A percentile compares a stretch with the other conserved stretches of the same genome.
Conservation (phyloP, 116 monocot species). For the Cymodocea nodosa region DNA sequence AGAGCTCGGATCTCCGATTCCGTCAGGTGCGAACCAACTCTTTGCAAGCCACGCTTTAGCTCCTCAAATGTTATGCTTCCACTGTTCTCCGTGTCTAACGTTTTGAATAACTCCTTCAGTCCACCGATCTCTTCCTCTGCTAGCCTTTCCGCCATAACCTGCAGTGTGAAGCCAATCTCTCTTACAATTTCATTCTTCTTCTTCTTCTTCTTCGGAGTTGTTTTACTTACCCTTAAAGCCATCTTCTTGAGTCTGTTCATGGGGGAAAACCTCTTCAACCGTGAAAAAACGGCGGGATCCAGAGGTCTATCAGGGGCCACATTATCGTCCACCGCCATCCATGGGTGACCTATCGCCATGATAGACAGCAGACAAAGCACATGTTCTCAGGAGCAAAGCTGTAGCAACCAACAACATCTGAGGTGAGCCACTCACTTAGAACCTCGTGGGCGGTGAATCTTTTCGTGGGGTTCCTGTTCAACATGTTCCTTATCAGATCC, state of each 20-base stretch:
- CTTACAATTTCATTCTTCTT: no score
- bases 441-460: slow-evolving; percentile 84
- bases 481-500: slow-evolving; percentile 86
- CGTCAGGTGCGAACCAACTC: slow-evolving; percentile 59
- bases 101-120: slow-evolving; percentile 75
- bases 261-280: slow-evolving; percentile 75
- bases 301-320: slow-evolving; percentile 63
- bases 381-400: no score
- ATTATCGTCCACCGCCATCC: slow-evolving; percentile 49
- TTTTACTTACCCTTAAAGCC: slow-evolving; percentile 50
- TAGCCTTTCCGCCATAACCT: slow-evolving; percentile 76
- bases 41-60: slow-evolving; percentile 63
- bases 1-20: slow-evolving; percentile 67
- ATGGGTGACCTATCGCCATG: slow-evolving; percentile 80
- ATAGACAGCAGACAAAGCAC: no score
- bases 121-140: slow-evolving; percentile 88
- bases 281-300: slow-evolving; percentile 65
- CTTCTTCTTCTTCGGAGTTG: no score
- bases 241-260: slow-evolving; percentile 82
- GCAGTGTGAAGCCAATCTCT: no score
- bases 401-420: no score
- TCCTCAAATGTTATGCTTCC: slow-evolving; percentile 76
- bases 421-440: slow-evolving; percentile 67
- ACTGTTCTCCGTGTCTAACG: slow-evolving; percentile 76
- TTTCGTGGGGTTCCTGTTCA: slow-evolving; percentile 75